A percentile compares a stretch with the other conserved stretches of the same genome.
phyloP scores from a whole-genome alignment of 2,329 filamentous ascomycete species.

The Sphaerulina vaccinii region DNA sequence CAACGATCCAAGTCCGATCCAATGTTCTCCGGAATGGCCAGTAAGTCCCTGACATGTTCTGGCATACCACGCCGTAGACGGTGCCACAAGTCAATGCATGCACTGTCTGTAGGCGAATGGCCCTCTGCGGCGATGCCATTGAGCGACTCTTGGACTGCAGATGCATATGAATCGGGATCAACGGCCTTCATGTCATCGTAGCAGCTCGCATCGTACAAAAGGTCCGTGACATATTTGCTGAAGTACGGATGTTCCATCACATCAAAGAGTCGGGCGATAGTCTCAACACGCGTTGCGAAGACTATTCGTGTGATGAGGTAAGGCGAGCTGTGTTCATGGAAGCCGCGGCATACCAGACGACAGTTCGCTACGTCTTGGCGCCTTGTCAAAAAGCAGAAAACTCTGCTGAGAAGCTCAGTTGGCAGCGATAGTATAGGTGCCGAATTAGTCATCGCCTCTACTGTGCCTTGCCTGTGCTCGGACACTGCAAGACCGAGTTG shows the following conservation, averaged over 20 bases:
- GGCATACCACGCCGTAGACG: neutral
- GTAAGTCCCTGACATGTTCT: neutral
- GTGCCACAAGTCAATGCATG: neutral
- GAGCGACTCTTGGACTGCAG: neutral
- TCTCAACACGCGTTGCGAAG: constrained; percentile 12
- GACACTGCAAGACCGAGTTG: no score
- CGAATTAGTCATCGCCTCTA: neutral
- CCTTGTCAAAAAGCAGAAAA: constrained; percentile 11
- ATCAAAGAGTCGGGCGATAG: constrained; percentile 9
- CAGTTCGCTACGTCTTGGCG: constrained; percentile 10
- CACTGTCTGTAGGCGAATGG: neutral
- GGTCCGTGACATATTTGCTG: constrained; percentile 12
- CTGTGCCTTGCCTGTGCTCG: neutral
- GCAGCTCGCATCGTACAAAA: constrained; percentile 21
- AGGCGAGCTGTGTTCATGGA: constrained; percentile 21
- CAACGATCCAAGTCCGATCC: no score
- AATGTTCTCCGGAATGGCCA: neutral
- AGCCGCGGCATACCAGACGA: constrained; percentile 13
- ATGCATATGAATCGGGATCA: neutral
- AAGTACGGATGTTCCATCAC: constrained; percentile 21
- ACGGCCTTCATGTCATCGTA: neutral
- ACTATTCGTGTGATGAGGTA: constrained; percentile 18
- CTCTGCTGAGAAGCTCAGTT: constrained; percentile 8
- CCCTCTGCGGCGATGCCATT: neutral
- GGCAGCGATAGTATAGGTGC: neutral